Percentiles rank a stretch among this genome's conserved stretches.
Evolutionary conservation across 208 protist species (phyloP).

Genomic region (Leptomonas seymouri): DNA sequence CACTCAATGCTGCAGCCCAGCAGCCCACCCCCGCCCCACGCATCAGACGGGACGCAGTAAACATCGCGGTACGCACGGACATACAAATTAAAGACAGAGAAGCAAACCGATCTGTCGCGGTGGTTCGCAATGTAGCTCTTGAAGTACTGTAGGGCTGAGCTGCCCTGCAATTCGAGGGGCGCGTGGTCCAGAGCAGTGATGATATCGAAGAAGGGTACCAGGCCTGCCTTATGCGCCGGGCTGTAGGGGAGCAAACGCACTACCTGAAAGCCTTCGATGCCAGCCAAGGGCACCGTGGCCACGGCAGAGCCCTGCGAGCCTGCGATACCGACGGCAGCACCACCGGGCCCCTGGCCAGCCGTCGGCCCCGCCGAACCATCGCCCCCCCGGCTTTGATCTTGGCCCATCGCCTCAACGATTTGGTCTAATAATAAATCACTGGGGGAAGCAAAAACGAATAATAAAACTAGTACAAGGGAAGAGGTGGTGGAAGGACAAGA

Average conservation of each 20-base stretch:
- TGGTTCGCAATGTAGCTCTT: constrained; percentile 51
- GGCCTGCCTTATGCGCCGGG: constrained; percentile 70
- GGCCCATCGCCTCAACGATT: constrained; percentile 37
- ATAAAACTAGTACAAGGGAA: constrained; percentile 2
- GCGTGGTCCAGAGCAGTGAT: constrained; percentile 73
- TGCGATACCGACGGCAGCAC: neutral
- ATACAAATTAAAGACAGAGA: constrained; percentile 77
- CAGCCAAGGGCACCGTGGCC: constrained; percentile 19
- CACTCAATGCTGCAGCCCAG: constrained; percentile 91
- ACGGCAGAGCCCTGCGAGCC: constrained; percentile 5
- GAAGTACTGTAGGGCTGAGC: constrained; percentile 52
- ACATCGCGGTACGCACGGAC: constrained; percentile 67
- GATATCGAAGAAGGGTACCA: constrained; percentile 91
- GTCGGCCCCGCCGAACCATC: neutral
- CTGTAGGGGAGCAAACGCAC: constrained; percentile 73
- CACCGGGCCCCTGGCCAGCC: neutral
- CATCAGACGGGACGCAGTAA: constrained; percentile 23
- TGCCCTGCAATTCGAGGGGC: constrained; percentile 23
- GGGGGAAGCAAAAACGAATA: constrained; percentile 3
- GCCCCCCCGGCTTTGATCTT: constrained; percentile 42
- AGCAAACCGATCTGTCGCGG: constrained; percentile 39
- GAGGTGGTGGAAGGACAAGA: constrained; percentile 4
- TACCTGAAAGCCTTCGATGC: constrained; percentile 80
- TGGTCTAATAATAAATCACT: neutral
- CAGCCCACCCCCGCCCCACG: constrained; percentile 63